Conservation (phyloP, 73 alveolate species). For the Paramecium octaurelia region DNA sequence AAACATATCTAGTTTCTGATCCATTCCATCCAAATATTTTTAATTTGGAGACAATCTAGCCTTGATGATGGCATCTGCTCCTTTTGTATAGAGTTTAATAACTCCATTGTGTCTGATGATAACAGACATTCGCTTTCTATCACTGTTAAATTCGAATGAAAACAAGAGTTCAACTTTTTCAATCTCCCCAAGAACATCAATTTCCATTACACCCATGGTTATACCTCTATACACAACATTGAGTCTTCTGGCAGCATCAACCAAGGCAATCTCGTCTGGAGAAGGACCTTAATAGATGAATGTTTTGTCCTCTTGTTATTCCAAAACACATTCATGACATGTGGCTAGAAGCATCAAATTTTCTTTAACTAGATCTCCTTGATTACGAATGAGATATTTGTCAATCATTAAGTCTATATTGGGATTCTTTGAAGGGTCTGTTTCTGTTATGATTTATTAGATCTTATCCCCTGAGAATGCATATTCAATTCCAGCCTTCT, state of each 20-base stretch:
- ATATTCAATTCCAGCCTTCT: conserved; percentile 58
- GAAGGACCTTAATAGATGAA: conserved; percentile 71
- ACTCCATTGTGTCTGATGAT: conserved; percentile 66
- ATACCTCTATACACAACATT: conserved; percentile 45
- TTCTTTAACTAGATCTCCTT: conserved; percentile 48
- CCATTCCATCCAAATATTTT: conserved; percentile 74
- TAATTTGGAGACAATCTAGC: conserved; percentile 55
- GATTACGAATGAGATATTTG: neutral
- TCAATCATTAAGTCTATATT: neutral
- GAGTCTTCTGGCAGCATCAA: conserved; percentile 65
- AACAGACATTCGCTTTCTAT: conserved; percentile 96
- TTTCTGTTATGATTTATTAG: neutral
- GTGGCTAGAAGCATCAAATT: conserved; percentile 48
- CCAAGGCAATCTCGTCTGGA: conserved; percentile 67
- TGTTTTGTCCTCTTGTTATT: conserved; percentile 51
- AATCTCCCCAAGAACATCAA: conserved; percentile 43
- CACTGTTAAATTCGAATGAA: conserved; percentile 87
- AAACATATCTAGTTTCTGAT: conserved; percentile 79
- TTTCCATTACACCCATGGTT: neutral
- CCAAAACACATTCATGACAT: conserved; percentile 69
- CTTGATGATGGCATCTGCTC: conserved; percentile 77
- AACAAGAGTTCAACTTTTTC: conserved; percentile 62
- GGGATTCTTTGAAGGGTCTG: neutral
- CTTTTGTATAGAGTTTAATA: conserved; percentile 64
- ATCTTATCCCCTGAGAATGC: neutral